Evolutionary conservation across 441 rosid species (phyloP).

Genomic region (Isatis lusitanica): DNA sequence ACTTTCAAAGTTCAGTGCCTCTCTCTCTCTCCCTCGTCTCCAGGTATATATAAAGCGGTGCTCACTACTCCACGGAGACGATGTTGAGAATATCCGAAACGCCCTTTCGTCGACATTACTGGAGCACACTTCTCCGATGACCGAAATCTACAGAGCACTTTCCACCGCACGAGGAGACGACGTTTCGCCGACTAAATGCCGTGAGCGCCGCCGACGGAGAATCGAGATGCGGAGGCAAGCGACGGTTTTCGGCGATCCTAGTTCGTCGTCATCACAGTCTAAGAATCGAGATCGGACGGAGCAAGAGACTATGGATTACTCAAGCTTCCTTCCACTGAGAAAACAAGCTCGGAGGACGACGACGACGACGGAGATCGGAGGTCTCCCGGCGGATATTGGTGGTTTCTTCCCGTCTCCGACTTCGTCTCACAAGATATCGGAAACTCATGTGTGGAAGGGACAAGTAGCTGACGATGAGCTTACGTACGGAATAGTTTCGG

Average conservation of each 20-base stretch:
- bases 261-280: slow-evolving; percentile 6
- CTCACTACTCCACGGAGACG: background rate
- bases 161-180: slow-evolving; percentile 38
- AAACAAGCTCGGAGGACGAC: slow-evolving; percentile 38
- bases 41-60: slow-evolving; percentile 18
- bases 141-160: slow-evolving; percentile 43
- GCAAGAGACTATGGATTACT: slow-evolving; percentile 19
- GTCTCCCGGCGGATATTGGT: slow-evolving; percentile 20
- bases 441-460: background rate
- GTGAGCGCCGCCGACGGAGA: slow-evolving; percentile 67
- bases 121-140: slow-evolving; percentile 32
- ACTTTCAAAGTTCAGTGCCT: background rate
- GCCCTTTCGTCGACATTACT: background rate
- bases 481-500: slow-evolving; percentile 56
- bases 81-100: background rate
- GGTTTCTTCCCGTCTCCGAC: slow-evolving; percentile 1
- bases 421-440: background rate
- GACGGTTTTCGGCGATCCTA: slow-evolving; percentile 11
- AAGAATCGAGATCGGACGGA: slow-evolving; percentile 19
- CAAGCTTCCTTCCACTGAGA: slow-evolving; percentile 19
- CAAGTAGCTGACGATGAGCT: slow-evolving; percentile 36
- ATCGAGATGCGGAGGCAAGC: slow-evolving; percentile 60
- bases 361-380: slow-evolving; percentile 26
- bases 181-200: slow-evolving; percentile 58
- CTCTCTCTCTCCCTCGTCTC: slow-evolving; percentile 4